Conservation (phyloP, 208 protist species). For the Wallacemonas sp. region DNA sequence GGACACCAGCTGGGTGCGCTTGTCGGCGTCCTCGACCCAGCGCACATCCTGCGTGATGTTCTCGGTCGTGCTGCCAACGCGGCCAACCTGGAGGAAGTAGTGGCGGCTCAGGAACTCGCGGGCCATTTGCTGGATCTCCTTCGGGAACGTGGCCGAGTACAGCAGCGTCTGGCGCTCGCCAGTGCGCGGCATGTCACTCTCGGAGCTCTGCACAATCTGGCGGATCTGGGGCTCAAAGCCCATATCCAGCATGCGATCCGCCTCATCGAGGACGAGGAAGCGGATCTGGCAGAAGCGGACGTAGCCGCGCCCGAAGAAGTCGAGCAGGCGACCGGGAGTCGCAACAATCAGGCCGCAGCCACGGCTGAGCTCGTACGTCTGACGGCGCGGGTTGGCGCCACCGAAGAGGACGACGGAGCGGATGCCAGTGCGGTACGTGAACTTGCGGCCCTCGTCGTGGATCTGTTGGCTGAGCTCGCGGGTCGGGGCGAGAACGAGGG, state of each 20-base stretch:
- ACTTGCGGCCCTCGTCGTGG: slow-evolving; percentile 96
- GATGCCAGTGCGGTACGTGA: slow-evolving; percentile 94
- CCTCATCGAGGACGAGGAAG: slow-evolving; percentile 98
- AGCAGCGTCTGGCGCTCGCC: slow-evolving; percentile 98
- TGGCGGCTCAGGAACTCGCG: slow-evolving; percentile 97
- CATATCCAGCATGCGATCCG: slow-evolving; percentile 99
- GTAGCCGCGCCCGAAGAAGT: slow-evolving; percentile 85
- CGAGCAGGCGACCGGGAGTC: slow-evolving; percentile 90
- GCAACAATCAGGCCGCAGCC: slow-evolving; percentile 95
- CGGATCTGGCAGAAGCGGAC: slow-evolving; percentile 89
- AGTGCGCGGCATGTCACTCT: slow-evolving; percentile 94
- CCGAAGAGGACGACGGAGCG: slow-evolving; percentile 98
- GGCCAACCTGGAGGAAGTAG: slow-evolving; percentile 97
- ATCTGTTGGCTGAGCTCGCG: slow-evolving; percentile 98
- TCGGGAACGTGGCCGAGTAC: slow-evolving; percentile 99
- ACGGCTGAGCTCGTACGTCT: slow-evolving; percentile 96
- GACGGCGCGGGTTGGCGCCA: slow-evolving; percentile 94
- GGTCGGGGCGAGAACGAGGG: slow-evolving; percentile 97
- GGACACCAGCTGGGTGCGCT: slow-evolving; percentile 70
- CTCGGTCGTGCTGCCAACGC: slow-evolving; percentile 97
- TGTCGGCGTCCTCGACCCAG: slow-evolving; percentile 88
- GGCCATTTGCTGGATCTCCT: slow-evolving; percentile 98
- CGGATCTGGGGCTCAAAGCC: slow-evolving; percentile 99
- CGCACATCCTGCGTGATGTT: slow-evolving; percentile 97
- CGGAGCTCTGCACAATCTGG: slow-evolving; percentile 95